phyloP scores from a whole-genome alignment of 768 basidiomycete species.

The Boletellus emodensis region DNA sequence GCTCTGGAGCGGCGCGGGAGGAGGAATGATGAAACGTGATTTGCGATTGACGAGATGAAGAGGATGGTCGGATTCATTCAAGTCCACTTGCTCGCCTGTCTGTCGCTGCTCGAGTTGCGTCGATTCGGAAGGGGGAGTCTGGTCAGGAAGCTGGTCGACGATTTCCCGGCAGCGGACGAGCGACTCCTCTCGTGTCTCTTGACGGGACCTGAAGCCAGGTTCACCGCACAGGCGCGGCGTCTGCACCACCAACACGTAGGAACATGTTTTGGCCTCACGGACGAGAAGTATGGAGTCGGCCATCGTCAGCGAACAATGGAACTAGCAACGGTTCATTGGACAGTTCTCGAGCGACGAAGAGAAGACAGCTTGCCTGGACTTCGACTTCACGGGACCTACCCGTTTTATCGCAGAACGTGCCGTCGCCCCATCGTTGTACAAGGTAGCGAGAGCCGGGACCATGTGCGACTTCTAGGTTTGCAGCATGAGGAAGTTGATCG shows the following conservation, averaged over 20 bases:
- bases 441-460: slow-evolving; percentile 85
- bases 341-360: slow-evolving; percentile 1
- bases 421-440: slow-evolving; percentile 87
- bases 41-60: slow-evolving; percentile 46
- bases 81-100: slow-evolving; percentile 27
- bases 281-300: slow-evolving; percentile 87
- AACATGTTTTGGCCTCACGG: slow-evolving; percentile 91
- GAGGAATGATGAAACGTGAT: slow-evolving; percentile 45
- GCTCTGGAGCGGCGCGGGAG: slow-evolving; percentile 14
- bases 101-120: slow-evolving; percentile 30
- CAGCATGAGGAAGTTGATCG: slow-evolving; percentile 58
- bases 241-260: slow-evolving; percentile 90
- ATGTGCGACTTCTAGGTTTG: slow-evolving; percentile 73
- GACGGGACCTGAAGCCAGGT: slow-evolving; percentile 83
- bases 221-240: slow-evolving; percentile 92
- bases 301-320: slow-evolving; percentile 94
- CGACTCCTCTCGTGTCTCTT: slow-evolving; percentile 61
- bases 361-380: slow-evolving; percentile 67
- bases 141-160: slow-evolving; percentile 32
- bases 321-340: slow-evolving; percentile 42
- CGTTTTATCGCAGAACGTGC: slow-evolving; percentile 91
- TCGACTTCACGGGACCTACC: slow-evolving; percentile 85
- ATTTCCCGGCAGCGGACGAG: slow-evolving; percentile 79
- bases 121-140: slow-evolving; percentile 22
- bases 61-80: slow-evolving; percentile 55